Percentiles rank a stretch among this genome's conserved stretches.
These are phyloP conservation scores for Calocera viscosa DNA, from an alignment of 768 basidiomycete species.

Conservation along the genomic window DNA sequence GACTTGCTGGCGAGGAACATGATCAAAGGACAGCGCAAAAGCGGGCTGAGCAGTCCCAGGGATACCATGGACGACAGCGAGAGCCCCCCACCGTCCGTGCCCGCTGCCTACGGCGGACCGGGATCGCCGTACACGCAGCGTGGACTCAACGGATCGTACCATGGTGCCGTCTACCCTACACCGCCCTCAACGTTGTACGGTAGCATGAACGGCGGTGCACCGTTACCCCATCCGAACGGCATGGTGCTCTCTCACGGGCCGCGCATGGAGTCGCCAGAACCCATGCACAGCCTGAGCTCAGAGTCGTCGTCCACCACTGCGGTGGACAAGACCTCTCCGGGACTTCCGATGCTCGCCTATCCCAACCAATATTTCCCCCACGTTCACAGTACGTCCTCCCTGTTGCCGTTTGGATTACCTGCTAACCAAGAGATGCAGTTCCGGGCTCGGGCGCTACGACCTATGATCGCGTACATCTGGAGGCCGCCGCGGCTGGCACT, in stretches of 20 bases:
- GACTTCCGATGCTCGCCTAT: neutral
- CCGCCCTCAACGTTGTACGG: neutral
- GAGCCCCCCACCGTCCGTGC: neutral
- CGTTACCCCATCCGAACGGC: neutral
- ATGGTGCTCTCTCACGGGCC: neutral
- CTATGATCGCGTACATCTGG: neutral
- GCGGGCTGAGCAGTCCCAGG: neutral
- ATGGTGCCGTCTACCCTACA: neutral
- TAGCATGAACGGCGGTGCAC: neutral
- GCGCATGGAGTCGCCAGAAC: slow-evolving; percentile 2
- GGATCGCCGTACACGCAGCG: neutral
- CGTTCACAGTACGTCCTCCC: neutral
- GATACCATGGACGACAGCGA: neutral
- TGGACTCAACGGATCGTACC: neutral
- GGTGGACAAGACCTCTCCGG: slow-evolving; percentile 6
- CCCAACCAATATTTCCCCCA: slow-evolving; percentile 5
- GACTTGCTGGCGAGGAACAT: neutral
- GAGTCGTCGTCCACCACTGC: neutral
- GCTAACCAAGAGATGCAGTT: neutral
- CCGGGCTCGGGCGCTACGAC: neutral
- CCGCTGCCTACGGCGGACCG: neutral
- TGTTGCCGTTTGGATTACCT: neutral
- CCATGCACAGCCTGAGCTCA: neutral
- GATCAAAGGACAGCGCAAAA: slow-evolving; percentile 2
- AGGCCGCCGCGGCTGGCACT: neutral